Evolutionary conservation across 2,329 filamentous ascomycete genomes (phyloP).

Genomic region (Apiospora sp.): DNA sequence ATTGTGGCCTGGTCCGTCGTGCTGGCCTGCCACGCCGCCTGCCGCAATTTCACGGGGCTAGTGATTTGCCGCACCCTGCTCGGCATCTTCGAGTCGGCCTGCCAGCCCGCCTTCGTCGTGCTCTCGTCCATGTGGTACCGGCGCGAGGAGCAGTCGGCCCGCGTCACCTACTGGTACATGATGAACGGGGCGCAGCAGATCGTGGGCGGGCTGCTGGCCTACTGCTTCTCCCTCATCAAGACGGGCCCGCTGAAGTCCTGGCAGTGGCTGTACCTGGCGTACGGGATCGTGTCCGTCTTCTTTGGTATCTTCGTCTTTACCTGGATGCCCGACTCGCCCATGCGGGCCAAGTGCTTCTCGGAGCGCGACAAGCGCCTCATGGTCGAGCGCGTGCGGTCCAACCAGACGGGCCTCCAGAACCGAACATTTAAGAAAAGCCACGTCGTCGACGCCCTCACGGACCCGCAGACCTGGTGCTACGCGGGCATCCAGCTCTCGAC

Average conservation of each 20-base stretch:
- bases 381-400: slow-evolving; percentile 66
- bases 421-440: slow-evolving; percentile 55
- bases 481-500: slow-evolving; percentile 73
- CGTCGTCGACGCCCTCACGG: slow-evolving; percentile 60
- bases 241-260: slow-evolving; percentile 65
- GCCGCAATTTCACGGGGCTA: slow-evolving; percentile 66
- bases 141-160: slow-evolving; percentile 70
- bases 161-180: slow-evolving; percentile 79
- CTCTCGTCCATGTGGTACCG: slow-evolving; percentile 77
- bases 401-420: slow-evolving; percentile 70
- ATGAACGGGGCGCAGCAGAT: slow-evolving; percentile 80
- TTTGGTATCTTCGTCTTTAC: slow-evolving; percentile 71
- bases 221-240: slow-evolving; percentile 65
- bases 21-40: slow-evolving; percentile 68
- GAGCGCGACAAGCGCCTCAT: slow-evolving; percentile 72
- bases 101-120: slow-evolving; percentile 73
- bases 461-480: slow-evolving; percentile 74
- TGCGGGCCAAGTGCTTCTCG: slow-evolving; percentile 74
- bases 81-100: slow-evolving; percentile 75
- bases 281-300: slow-evolving; percentile 68
- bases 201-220: slow-evolving; percentile 74
- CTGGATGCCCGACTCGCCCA: slow-evolving; percentile 74
- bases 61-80: slow-evolving; percentile 70
- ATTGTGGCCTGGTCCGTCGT: slow-evolving; percentile 70
- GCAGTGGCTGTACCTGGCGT: slow-evolving; percentile 74